phyloP scores from a whole-genome alignment of 2,329 filamentous ascomycete species.

The Sordariomycetes sp. region DNA sequence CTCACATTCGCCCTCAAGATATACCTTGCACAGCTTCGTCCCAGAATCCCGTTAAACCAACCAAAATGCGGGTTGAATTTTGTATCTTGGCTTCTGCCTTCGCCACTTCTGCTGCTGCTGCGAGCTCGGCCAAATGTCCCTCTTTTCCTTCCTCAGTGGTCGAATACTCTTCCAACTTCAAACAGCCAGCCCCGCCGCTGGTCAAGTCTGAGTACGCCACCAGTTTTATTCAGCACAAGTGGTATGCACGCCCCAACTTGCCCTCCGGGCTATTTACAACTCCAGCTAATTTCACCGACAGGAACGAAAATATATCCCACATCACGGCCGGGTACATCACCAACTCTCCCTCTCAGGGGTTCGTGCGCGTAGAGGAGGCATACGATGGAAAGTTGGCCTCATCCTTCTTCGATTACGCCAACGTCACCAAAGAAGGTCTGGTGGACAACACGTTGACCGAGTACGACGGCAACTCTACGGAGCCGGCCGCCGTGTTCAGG shows the following conservation, averaged over 20 bases:
- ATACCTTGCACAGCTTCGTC: too few species aligned
- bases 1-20: too few species aligned
- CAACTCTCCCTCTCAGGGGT: slow-evolving; percentile 18
- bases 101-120: too few species aligned
- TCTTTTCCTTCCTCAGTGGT: slow-evolving; percentile 14
- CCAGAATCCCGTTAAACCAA: too few species aligned
- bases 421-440: slow-evolving; percentile 20
- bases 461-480: slow-evolving; percentile 8
- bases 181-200: slow-evolving; percentile 20
- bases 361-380: slow-evolving; percentile 21
- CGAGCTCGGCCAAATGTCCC: too few species aligned
- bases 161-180: slow-evolving; percentile 19
- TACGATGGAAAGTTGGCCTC: slow-evolving; percentile 13
- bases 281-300: slow-evolving; percentile 5
- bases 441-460: slow-evolving; percentile 25
- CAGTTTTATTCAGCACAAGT: slow-evolving; percentile 28
- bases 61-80: too few species aligned
- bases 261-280: accelerated
- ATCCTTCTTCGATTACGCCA: slow-evolving; percentile 24
- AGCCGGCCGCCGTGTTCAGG: slow-evolving; percentile 15
- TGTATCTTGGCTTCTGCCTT: too few species aligned
- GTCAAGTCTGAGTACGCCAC: slow-evolving; percentile 20
- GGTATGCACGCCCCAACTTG: slow-evolving; percentile 10
- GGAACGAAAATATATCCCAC: slow-evolving; percentile 27
- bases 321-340: slow-evolving; percentile 24